Conservation (phyloP, 1,284 basidiomycete genomes). For the Testicularia cyperi region DNA sequence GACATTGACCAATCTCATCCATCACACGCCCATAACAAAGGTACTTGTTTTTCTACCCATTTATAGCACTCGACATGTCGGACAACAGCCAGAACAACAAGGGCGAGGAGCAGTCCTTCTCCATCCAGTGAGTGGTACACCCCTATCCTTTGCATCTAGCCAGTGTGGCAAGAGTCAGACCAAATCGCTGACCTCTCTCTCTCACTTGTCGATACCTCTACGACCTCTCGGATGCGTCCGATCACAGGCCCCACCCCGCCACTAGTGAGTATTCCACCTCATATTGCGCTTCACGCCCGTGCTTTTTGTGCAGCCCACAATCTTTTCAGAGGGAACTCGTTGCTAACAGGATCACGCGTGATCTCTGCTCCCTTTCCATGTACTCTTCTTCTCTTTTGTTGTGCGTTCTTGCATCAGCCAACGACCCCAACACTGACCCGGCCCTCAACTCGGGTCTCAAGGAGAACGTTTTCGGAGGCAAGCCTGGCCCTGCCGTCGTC, state of each 20-base stretch:
- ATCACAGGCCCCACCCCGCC: conserved; percentile 36
- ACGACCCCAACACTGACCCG: conserved; percentile 41
- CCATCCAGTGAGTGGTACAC: conserved; percentile 47
- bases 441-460: conserved; percentile 29
- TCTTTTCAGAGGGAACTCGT: too few relatives aligned
- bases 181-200: neutral
- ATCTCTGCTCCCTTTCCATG: too few relatives aligned
- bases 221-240: neutral
- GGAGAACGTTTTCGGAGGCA: conserved; percentile 19
- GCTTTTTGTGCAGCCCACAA: too few relatives aligned
- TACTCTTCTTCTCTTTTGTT: conserved; percentile 1
- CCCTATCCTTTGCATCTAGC: too few relatives aligned
- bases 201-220: neutral
- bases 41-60: too few relatives aligned
- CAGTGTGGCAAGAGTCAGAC: too few relatives aligned
- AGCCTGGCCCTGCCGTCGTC: conserved; percentile 32
- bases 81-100: conserved; percentile 34
- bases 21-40: too few relatives aligned
- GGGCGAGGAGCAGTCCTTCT: conserved; percentile 42
- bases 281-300: too few relatives aligned
- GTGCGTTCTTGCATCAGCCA: conserved; percentile 7
- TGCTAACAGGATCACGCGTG: too few relatives aligned
- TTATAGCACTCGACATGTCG: too few relatives aligned
- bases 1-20: too few relatives aligned
- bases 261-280: conserved; percentile 39